Percentiles rank a stretch among this genome's conserved stretches.
phyloP scores from a whole-genome alignment of 768 basidiomycete species.

The Podaxis sp. region DNA sequence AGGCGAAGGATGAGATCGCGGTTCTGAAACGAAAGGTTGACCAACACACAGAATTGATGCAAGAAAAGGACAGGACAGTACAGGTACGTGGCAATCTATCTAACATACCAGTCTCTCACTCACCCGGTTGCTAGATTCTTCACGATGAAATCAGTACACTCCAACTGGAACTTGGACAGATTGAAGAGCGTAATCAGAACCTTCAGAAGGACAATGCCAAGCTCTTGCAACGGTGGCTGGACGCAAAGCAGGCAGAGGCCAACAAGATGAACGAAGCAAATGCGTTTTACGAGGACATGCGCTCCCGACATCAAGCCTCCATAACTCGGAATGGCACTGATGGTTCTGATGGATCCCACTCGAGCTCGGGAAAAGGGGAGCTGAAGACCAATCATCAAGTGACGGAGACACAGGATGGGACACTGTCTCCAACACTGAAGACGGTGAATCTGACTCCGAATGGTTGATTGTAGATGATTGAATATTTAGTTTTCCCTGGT shows the following conservation, averaged over 20 bases:
- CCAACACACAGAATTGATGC: conserved; percentile 82
- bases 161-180: conserved; percentile 86
- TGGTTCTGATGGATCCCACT: conserved; percentile 29
- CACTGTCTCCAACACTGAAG: conserved; percentile 66
- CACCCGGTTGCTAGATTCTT: conserved; percentile 58
- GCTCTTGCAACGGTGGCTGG: conserved; percentile 94
- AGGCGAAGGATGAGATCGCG: conserved; percentile 73
- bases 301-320: conserved; percentile 65
- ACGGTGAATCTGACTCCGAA: conserved; percentile 86
- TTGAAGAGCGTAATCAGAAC: conserved; percentile 84
- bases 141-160: conserved; percentile 95
- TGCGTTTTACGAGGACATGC: conserved; percentile 86
- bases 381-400: conserved; percentile 45
- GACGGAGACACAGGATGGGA: conserved; percentile 69
- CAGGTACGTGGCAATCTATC: conserved; percentile 57
- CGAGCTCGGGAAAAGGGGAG: conserved; percentile 73
- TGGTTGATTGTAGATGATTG: conserved; percentile 72
- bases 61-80: conserved; percentile 84
- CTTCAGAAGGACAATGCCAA: conserved; percentile 93
- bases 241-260: conserved; percentile 89
- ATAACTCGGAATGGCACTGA: conserved; percentile 51
- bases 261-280: conserved; percentile 96
- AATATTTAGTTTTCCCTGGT: conserved; percentile 11
- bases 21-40: conserved; percentile 73
- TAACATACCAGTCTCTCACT: conserved; percentile 10